These are phyloP conservation scores for Cerrena zonata DNA, from an alignment of 1,284 basidiomycete species.

Conservation along the genomic window DNA sequence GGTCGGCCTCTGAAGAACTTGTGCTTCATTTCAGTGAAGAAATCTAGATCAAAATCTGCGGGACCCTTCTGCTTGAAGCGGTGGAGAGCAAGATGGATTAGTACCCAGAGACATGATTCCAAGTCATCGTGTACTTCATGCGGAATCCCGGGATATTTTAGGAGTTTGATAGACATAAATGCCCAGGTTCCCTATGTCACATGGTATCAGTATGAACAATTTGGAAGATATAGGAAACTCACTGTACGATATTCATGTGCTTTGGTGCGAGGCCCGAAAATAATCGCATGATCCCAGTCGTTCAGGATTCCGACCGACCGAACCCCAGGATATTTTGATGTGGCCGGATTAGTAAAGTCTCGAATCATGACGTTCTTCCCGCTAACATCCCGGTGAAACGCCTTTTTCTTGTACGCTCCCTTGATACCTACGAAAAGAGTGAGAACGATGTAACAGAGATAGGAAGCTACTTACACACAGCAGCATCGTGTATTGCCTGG, in stretches of 20 bases:
- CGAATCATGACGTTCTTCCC: background rate
- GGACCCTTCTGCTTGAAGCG: background rate
- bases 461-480: background rate
- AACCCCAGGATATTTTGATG: background rate
- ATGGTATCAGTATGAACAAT: too few relatives aligned
- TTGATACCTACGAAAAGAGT: background rate
- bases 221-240: too few relatives aligned
- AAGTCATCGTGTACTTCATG: conserved; percentile 2
- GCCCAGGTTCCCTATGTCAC: background rate
- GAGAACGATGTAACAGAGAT: background rate
- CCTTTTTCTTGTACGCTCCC: background rate
- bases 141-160: background rate
- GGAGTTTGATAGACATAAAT: background rate
- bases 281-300: conserved; percentile 1
- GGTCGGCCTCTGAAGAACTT: background rate
- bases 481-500: background rate
- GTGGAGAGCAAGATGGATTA: background rate
- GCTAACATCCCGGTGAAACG: conserved; percentile 1
- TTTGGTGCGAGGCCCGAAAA: background rate
- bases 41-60: background rate
- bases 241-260: background rate
- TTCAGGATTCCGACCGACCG: background rate
- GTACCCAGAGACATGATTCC: conserved; percentile 2
- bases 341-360: background rate
- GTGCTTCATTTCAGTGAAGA: background rate